Base-by-base conservation (phyloP, 139 green algal species). In the Tetraselmis chui region DNA sequence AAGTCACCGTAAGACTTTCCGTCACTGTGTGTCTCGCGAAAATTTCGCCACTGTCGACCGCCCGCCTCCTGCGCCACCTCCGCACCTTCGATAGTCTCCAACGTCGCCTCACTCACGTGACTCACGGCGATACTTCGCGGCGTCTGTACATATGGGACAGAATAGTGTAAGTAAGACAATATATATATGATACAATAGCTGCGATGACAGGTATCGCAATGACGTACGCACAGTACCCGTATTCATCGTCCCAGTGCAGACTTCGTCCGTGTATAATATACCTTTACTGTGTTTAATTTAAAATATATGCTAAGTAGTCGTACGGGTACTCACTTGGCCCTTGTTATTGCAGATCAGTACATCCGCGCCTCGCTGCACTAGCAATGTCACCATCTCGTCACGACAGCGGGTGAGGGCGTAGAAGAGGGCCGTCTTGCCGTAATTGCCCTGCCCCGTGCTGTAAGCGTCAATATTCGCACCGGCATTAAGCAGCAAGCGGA, bases 341-440 rank as follows among this genome's bases (percentile, higher is more conserved):
- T 83, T 83, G 67, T 83, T 83, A 23, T 83, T 83, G 24, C 76
- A 74, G 26, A 83, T 83, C 2, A 74, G 59, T 1, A 80, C 31
- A 2, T 28, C 31, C 2, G 32, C 59, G 59, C 80, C 32, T 1
- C 58, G 59, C 24, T 58, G 18, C 18, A 83, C 58, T 1, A 83
- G 29, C 5, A 79, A 59, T 29, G 59, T 11, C 18, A 80, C 80
- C 27, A 83, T 67, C 18, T 83, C 80, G 58, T 83, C 80, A 23
- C 80, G 59, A 29, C 80, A 83, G 58, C 80, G 45, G 28, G 80
- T 83, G n/a, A 59, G 22, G 22, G 80, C 80, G 28, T 83, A 83
- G 58, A 83, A 83, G n/a, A 83, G 78, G 22, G 80, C 28, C 32
- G 80, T 83, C 67, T 83, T 83, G 27, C 80, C 80, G 58, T 83